Conservation (phyloP, 139 green algal species). For the Closterium sp. region DNA sequence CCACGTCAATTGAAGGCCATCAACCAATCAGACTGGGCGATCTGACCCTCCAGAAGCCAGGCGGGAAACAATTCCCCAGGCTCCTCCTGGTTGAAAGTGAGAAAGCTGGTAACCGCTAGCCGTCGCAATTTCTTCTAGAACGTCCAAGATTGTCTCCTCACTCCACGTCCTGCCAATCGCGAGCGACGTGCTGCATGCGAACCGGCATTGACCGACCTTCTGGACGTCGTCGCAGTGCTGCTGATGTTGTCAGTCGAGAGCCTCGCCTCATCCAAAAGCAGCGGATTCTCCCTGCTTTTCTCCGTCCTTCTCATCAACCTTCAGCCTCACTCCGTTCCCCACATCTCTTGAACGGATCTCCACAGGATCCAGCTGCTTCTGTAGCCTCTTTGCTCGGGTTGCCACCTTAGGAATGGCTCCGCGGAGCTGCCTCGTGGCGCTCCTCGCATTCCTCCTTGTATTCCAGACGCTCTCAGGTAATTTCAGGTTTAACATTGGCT, state of each 20-base stretch:
- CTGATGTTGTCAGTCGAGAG: not conserved
- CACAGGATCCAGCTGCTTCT: not conserved
- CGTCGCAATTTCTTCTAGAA: not conserved
- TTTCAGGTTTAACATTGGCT: not conserved
- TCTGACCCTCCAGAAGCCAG: not conserved
- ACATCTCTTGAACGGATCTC: not conserved
- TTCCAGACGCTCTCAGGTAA: slow-evolving; percentile 21
- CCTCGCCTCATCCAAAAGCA: not conserved
- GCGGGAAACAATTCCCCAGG: not conserved
- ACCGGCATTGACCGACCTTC: not conserved
- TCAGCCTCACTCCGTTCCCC: not conserved
- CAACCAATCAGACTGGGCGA: not conserved
- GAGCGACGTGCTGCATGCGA: not conserved
- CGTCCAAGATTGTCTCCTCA: not conserved
- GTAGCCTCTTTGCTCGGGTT: not conserved
- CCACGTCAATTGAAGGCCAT: not conserved
- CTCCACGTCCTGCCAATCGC: not conserved
- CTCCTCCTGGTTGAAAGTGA: not conserved
- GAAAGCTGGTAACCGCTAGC: not conserved
- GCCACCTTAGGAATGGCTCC: not conserved
- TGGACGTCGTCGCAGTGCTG: not conserved
- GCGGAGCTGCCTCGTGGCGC: slow-evolving; percentile 2
- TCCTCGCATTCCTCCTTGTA: not conserved
- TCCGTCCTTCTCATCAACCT: not conserved
- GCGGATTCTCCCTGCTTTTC: not conserved